Evolutionary conservation across 2,329 filamentous ascomycete genomes (phyloP).

Genomic region (Aspergillus pseudotamarii): DNA sequence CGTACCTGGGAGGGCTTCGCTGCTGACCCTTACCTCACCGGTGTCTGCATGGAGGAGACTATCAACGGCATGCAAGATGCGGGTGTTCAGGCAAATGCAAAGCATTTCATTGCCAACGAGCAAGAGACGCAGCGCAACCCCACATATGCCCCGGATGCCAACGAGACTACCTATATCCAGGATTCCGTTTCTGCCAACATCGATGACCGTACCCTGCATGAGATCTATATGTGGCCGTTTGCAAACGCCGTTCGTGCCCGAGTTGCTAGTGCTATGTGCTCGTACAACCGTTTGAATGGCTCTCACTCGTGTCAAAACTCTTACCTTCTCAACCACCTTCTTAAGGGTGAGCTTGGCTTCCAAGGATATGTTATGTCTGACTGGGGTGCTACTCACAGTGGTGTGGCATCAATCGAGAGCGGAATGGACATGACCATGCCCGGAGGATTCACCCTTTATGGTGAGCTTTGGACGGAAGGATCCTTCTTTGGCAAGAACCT

Average conservation of each 20-base stretch:
- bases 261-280: conserved; percentile 55
- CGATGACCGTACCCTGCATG: conserved; percentile 73
- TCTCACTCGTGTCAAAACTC: conserved; percentile 53
- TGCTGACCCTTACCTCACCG: conserved; percentile 48
- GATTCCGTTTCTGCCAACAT: conserved; percentile 49
- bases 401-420: conserved; percentile 49
- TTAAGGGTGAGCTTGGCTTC: conserved; percentile 56
- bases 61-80: conserved; percentile 61
- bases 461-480: background rate
- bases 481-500: conserved; percentile 43
- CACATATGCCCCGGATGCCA: conserved; percentile 50
- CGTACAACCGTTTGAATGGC: conserved; percentile 48
- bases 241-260: conserved; percentile 70
- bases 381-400: conserved; percentile 49
- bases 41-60: conserved; percentile 43
- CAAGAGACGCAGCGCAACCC: conserved; percentile 58
- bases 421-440: conserved; percentile 62
- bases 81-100: conserved; percentile 32
- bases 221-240: conserved; percentile 78
- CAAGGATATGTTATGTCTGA: conserved; percentile 52
- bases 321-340: conserved; percentile 47
- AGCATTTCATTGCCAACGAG: conserved; percentile 64
- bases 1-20: conserved; percentile 47
- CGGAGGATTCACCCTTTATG: background rate
- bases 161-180: conserved; percentile 25